Evolutionary conservation across 2,329 filamentous ascomycete genomes (phyloP), one percentile per base, ranked within the genome.

Genomic region (Arthrocladium fulminans): DNA sequence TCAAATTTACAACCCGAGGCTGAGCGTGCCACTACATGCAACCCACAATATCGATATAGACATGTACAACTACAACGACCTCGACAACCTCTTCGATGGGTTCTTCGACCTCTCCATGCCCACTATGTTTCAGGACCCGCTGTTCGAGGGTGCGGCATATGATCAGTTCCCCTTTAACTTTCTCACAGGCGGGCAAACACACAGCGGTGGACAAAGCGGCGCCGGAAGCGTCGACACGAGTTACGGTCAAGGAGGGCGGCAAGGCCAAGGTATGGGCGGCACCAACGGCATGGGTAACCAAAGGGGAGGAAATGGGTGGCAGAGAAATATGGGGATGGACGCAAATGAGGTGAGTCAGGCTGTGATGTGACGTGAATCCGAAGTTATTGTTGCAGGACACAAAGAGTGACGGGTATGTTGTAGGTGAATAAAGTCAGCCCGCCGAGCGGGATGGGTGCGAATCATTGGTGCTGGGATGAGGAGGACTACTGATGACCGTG

Each of bases 11-110:
- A 44, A 44, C 22, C 41, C 41, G 9, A 23, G 41, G 5, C n/a
- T 44, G n/a, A 44, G 25, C 27, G 41, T 44, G 10, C 44, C 44
- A 23, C 32, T 29, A 20, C 44, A 29, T 13, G 32, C 10, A 32
- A 19, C 13, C 20, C 12, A 29, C 8, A 19, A 17, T 27, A 38
- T 37, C 15, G 32, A 47, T 39, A 38, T 47, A 19, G 44, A 47
- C 32, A 38, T 38, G 34, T 47, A 47, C 32, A 47, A 52, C 17
- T 56, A 56, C 52, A 52, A 51, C 35, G 54, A 59, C 25, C 53
- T 59, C 9, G 56, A 59, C 51, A 57, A 59, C 25, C 49, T 59
- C 32, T 59, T 59, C 48, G 56, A 57, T 22, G 55, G 55, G 35
- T 57, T 59, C 46, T 59, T 54, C 39, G 55, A 57, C 41, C 51